phyloP scores from a whole-genome alignment of 306 rosid species.

The Echinosophora koreensis region DNA sequence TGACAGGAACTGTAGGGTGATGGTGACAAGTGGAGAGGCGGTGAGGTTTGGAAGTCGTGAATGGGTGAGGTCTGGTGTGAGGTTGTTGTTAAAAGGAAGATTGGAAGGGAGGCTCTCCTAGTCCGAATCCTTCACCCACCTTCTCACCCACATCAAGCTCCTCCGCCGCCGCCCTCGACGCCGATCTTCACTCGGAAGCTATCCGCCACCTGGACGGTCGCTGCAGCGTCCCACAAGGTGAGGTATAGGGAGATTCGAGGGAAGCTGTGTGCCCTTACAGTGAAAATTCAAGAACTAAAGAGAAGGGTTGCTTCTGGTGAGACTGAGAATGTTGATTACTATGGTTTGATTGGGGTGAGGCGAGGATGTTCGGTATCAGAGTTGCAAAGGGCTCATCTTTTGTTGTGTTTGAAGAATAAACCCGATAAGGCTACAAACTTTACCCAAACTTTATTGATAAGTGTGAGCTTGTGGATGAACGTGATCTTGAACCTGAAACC shows the following conservation, averaged over 20 bases:
- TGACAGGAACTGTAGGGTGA: conserved; percentile 72
- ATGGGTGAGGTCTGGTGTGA: conserved; percentile 7
- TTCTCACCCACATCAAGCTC: too few species aligned
- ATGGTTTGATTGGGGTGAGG: conserved; percentile 76
- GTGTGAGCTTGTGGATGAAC: conserved; percentile 73
- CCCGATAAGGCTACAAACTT: conserved; percentile 88
- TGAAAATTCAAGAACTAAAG: conserved; percentile 71
- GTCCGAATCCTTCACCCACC: too few species aligned
- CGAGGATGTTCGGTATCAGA: conserved; percentile 89
- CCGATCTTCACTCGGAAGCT: too few species aligned
- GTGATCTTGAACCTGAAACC: conserved; percentile 78
- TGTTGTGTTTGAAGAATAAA: conserved; percentile 79
- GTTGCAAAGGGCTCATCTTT: conserved; percentile 74
- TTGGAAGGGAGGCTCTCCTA: too few species aligned
- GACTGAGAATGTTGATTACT: conserved; percentile 75
- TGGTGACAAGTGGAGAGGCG: conserved; percentile 78
- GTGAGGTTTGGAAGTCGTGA: conserved; percentile 61
- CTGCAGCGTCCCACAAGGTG: conserved; percentile 85
- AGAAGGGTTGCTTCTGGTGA: conserved; percentile 76
- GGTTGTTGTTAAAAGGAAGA: background rate
- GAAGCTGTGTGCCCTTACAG: conserved; percentile 66
- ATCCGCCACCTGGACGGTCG: conserved; percentile 90
- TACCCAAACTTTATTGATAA: conserved; percentile 71
- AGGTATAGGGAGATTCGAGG: conserved; percentile 79
- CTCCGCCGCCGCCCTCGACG: too few species aligned